phyloP scores from a whole-genome alignment of 768 basidiomycete genomes.

The Rhodotorula babjevae region DNA sequence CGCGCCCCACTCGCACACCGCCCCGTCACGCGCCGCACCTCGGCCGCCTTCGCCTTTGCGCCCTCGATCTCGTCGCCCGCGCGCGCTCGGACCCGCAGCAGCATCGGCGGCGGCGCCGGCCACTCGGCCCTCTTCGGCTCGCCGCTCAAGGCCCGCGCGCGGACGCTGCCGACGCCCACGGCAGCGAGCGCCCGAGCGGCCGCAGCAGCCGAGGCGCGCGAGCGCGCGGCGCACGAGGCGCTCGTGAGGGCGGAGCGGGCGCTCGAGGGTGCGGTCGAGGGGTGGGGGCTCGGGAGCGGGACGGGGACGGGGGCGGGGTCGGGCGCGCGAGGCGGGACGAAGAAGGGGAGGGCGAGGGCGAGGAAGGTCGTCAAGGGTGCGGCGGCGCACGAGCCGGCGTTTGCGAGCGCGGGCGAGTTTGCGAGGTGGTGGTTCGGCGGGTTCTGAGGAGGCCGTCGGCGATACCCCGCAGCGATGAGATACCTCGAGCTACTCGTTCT shows the following conservation, averaged over 20 bases:
- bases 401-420: not conserved
- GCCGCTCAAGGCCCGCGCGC: not conserved
- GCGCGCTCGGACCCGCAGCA: too few relatives aligned
- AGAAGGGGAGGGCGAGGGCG: not conserved
- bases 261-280: conserved; percentile 6
- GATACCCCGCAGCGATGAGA: too few relatives aligned
- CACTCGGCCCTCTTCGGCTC: not conserved
- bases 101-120: too few relatives aligned
- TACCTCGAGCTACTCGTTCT: too few relatives aligned
- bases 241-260: conserved; percentile 10
- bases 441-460: not conserved
- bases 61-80: too few relatives aligned
- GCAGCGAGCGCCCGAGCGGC: too few relatives aligned
- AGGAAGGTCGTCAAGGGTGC: not conserved
- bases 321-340: not conserved
- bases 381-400: not conserved
- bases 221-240: conserved; percentile 9
- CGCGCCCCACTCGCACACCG: not conserved
- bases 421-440: not conserved
- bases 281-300: not conserved
- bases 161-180: not conserved
- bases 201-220: not conserved
- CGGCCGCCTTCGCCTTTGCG: too few relatives aligned
- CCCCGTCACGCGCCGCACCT: not conserved
- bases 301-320: not conserved